phyloP scores from a whole-genome alignment of 208 protist species.

The Wallacemonas sp. region DNA sequence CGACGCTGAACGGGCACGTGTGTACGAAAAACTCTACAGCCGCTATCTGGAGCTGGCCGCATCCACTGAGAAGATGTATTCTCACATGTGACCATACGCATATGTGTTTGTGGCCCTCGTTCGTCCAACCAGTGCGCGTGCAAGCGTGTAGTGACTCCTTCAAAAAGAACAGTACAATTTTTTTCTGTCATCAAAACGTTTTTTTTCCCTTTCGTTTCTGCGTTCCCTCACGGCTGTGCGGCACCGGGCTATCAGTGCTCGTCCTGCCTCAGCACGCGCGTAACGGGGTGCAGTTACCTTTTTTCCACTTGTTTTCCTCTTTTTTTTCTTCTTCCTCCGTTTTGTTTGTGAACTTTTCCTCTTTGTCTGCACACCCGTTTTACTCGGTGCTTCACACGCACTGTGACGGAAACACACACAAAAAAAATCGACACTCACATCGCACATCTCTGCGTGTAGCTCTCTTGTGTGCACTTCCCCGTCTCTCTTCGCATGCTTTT shows the following conservation, averaged over 20 bases:
- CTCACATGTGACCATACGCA: slow-evolving; percentile 19
- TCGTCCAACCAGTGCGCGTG: no score
- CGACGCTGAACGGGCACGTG: slow-evolving; percentile 5
- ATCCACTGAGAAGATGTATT: slow-evolving; percentile 33
- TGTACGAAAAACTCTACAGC: slow-evolving; percentile 39
- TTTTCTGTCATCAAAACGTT: slow-evolving; percentile 3
- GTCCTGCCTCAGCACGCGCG: no score
- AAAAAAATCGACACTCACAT: no score
- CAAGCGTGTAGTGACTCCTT: neutral
- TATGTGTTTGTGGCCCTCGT: slow-evolving; percentile 4
- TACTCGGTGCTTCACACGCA: no score
- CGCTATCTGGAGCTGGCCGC: slow-evolving; percentile 28
- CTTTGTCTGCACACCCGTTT: no score
- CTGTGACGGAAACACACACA: no score
- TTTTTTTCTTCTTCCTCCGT: neutral
- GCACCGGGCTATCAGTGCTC: no score
- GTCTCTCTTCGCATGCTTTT: no score
- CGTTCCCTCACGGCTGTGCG: no score
- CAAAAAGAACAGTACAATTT: neutral
- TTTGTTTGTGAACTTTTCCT: neutral
- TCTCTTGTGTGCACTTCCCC: no score
- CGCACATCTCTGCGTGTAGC: no score
- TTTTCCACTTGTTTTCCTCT: slow-evolving; percentile 6
- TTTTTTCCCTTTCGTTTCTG: neutral
- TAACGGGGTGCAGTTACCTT: neutral